A percentile compares a stretch with the other conserved stretches of the same genome.
Conservation (phyloP, 179 eudicot species). For the Amaranthus tricolor region DNA sequence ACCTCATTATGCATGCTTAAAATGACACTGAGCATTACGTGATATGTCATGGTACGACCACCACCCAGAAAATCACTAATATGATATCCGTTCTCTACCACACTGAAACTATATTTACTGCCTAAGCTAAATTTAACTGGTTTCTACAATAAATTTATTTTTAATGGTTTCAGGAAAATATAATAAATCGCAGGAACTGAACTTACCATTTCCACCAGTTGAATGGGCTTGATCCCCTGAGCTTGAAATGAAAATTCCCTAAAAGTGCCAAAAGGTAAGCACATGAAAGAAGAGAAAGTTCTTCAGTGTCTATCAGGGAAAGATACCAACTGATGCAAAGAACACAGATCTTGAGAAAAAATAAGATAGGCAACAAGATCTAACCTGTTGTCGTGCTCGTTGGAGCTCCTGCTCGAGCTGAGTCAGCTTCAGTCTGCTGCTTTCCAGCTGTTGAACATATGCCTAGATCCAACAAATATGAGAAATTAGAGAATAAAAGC, state of each 20-base stretch:
- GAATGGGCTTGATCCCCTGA: slow-evolving; percentile 90
- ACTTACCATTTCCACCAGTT: slow-evolving; percentile 80
- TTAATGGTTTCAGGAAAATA: not conserved
- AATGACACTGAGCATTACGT: not conserved
- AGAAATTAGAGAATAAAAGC: not conserved
- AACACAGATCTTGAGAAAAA: not conserved
- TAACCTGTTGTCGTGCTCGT: slow-evolving; percentile 97
- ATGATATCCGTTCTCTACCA: not conserved
- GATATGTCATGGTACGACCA: not conserved
- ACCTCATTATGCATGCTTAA: not conserved
- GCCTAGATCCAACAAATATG: slow-evolving; percentile 45
- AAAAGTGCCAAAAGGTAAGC: slow-evolving; percentile 16
- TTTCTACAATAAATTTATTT: too few relatives aligned
- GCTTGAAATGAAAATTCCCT: slow-evolving; percentile 94
- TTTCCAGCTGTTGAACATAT: slow-evolving; percentile 96
- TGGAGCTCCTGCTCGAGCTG: slow-evolving; percentile 97
- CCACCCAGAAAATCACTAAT: not conserved
- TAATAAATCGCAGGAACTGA: not conserved
- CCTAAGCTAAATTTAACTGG: too few relatives aligned
- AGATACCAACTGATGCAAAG: not conserved
- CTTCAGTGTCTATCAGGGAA: not conserved
- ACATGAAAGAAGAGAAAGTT: not conserved
- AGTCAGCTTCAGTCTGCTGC: slow-evolving; percentile 91
- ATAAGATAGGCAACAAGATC: not conserved
- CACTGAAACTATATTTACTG: too few relatives aligned